Evolutionary conservation across 192 early-diverging fungal species (phyloP).

Genomic region (Umbelopsis sp.): DNA sequence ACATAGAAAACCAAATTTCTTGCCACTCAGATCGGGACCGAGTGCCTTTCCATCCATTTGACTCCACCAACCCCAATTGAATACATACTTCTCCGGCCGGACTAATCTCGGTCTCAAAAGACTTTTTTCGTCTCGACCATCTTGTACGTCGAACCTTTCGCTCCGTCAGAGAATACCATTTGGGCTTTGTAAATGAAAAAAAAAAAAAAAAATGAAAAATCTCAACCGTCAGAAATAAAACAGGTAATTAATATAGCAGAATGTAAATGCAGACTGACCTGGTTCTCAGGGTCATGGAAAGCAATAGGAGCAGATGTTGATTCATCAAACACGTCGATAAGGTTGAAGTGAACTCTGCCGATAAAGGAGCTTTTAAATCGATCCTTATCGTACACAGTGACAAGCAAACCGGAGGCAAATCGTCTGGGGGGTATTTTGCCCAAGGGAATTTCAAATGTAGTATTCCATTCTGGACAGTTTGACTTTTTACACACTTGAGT

Average conservation of each 20-base stretch:
- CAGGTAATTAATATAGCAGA: no score
- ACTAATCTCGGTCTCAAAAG: conserved; percentile 24
- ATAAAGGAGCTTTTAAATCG: conserved; percentile 66
- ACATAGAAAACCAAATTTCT: conserved; percentile 5
- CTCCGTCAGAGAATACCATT: conserved; percentile 41
- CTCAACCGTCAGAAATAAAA: no score
- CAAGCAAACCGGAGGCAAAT: conserved; percentile 36
- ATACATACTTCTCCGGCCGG: conserved; percentile 21
- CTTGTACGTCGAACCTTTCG: not conserved
- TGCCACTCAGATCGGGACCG: conserved; percentile 6
- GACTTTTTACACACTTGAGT: conserved; percentile 64
- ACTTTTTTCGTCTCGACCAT: not conserved
- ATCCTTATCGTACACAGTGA: conserved; percentile 74
- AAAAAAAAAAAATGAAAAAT: not conserved
- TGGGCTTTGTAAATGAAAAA: conserved; percentile 37
- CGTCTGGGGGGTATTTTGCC: conserved; percentile 32
- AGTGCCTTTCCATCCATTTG: conserved; percentile 22
- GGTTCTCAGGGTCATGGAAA: conserved; percentile 57
- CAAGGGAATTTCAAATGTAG: conserved; percentile 59
- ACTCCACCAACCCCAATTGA: conserved; percentile 21
- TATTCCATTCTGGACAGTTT: conserved; percentile 68
- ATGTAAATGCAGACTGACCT: conserved; percentile 30
- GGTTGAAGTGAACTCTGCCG: conserved; percentile 59
- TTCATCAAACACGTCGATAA: conserved; percentile 56
- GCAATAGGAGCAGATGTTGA: conserved; percentile 35